A percentile compares a stretch with the other conserved stretches of the same genome.
Conservation (phyloP, 192 early-diverging fungal species). For the Piromyces finnis region DNA sequence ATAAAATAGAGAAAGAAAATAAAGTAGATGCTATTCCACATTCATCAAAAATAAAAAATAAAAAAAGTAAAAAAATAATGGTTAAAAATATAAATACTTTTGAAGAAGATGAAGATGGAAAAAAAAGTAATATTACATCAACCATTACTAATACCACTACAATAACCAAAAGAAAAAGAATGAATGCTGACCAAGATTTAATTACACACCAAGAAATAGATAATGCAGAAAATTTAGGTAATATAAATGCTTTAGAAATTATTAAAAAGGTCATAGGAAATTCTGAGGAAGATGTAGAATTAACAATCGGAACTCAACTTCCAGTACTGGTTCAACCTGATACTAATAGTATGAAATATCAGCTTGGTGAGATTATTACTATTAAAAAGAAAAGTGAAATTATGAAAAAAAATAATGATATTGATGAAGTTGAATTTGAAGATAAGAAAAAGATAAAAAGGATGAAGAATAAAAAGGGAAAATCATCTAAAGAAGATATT, state of each 20-base stretch:
- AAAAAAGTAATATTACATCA: too few relatives aligned
- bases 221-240: background rate
- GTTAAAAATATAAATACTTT: background rate
- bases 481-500: too few relatives aligned
- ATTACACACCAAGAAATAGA: background rate
- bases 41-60: background rate
- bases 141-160: too few relatives aligned
- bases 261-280: background rate
- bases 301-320: background rate
- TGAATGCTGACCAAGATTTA: background rate
- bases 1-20: too few relatives aligned
- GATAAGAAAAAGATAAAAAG: background rate
- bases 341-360: background rate
- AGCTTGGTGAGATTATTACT: background rate
- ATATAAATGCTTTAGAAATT: background rate
- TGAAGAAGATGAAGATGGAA: too few relatives aligned
- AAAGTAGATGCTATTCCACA: too few relatives aligned
- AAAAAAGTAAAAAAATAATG: background rate
- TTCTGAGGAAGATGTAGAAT: background rate
- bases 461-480: background rate
- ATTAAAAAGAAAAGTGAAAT: background rate
- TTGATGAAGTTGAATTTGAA: background rate
- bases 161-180: background rate
- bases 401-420: background rate
- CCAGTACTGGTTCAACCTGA: background rate